Evolutionary conservation across 257 asterid genomes (phyloP), one percentile per base, ranked within the genome.

Genomic region (Orobanche coerulescens): DNA sequence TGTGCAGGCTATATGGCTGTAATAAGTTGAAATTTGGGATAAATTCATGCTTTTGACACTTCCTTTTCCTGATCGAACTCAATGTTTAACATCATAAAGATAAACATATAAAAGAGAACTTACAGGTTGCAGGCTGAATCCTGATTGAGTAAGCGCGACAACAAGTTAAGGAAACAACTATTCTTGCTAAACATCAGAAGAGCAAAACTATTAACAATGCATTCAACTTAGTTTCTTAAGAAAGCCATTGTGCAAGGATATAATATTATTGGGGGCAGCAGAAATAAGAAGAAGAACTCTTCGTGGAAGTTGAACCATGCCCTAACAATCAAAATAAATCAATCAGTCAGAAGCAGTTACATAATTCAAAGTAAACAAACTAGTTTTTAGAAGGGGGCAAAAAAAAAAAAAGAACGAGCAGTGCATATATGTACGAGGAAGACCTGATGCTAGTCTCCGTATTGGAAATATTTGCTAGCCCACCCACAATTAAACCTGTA

Each of bases 281-380:
- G 69, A 78, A 93, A 93, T 81, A 93, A 73, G 85, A 93, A 84
- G 88, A 93, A 93, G 64, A 93, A 93, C 80, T 93, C 98, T 78
- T 93, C 98, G 69, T 93, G 98, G 76, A 93, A 93, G 85, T 93
- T 93, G 76, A 93, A 93, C 98, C 98, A 93, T 18, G 95, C 68
- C 95, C 98, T 88, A 81, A 75, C 46, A 78, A 51, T 36, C 59
- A 73, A 70, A 19, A 73, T 20, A 58, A 58, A 43, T 24, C 67
- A 60, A 12, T 1, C 33, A 18, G 58, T 55, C 20, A 34, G 48
- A 49, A 54, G 9, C 31, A 61, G 56, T 15, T 13, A n/a, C 46
- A 64, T 28, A 39, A 49, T n/a, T 13, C 68, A 42, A 24, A 44
- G 16, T 14, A 64, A 36, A 9, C 34, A 48, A 39, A 61, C 31